Evolutionary conservation across 805 yeast species (phyloP), one percentile per base, ranked within the genome.

Genomic region (Teunomyces atbi): DNA sequence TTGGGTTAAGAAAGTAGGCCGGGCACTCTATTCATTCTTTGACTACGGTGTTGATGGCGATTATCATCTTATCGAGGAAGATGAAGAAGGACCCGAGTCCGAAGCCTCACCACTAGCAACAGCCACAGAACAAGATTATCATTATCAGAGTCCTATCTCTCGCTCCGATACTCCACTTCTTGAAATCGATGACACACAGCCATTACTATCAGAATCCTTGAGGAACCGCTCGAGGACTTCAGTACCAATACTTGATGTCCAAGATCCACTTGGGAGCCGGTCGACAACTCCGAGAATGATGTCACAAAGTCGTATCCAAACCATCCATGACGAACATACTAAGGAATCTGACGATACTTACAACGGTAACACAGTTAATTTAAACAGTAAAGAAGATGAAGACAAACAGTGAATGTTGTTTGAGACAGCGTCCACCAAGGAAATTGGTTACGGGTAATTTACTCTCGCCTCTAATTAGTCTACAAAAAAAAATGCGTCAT

Each of bases 331-430:
- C 11, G 56, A 62, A 10, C 39, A 38, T 10, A 30, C 42, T 18
- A 39, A 44, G 7, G 35, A 39, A 12, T 60, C 61, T 19, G 56
- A 58, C 18, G 27, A 30, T 10, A 19, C 36, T 1, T 82, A 79
- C 54, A 82, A 82, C 54, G 86, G 86, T 1, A 83, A 82, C 56
- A 72, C 68, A 13, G 58, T 79, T 30, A 74, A 71, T 49, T 54
- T 82, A 41, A 82, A 81, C 53, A 83, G 79, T 52, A 79, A 79
- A 28, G 51, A 64, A 7, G 60, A 59, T 18, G 54, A 58, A 6
- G 44, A 58, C 16, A 18, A 30, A 6, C 11, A 15, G 16, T 13
- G 18, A 23, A 13, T 18, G 16, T 32, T 32, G 21, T 15, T 39
- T 30, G 33, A 30, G 15, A 30, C 33, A 30, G n/a, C 10, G 16